Percentiles rank a stretch among this genome's conserved stretches.
Conservation (phyloP, 2,329 filamentous ascomycete species). For the Arthrobotrys sphaeroides region DNA sequence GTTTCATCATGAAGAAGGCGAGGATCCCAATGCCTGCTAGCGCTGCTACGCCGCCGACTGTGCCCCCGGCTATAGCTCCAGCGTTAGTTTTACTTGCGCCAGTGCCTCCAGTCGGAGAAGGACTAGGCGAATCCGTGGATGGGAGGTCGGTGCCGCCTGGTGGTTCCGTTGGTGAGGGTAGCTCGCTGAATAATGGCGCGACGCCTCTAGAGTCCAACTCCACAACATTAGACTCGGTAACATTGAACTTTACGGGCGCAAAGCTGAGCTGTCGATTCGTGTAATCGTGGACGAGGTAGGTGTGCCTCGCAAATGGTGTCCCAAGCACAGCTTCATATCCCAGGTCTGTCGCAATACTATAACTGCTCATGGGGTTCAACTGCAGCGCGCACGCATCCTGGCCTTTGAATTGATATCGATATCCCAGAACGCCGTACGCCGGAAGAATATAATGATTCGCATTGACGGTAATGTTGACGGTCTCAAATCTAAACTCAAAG, state of each 20-base stretch:
- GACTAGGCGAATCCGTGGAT: background rate
- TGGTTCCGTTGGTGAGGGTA: background rate
- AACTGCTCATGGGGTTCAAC: slow-evolving; percentile 25
- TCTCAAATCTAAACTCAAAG: slow-evolving; percentile 32
- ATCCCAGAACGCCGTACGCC: slow-evolving; percentile 14
- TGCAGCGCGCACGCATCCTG: slow-evolving; percentile 35
- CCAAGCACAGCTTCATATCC: slow-evolving; percentile 43
- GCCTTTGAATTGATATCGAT: slow-evolving; percentile 25
- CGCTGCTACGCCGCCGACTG: slow-evolving; percentile 64
- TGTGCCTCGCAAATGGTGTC: slow-evolving; percentile 37
- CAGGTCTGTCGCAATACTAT: slow-evolving; percentile 31
- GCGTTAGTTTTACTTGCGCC: slow-evolving; percentile 57
- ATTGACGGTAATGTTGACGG: slow-evolving; percentile 31
- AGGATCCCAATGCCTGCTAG: slow-evolving; percentile 62
- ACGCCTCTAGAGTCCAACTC: slow-evolving; percentile 30
- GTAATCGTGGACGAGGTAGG: slow-evolving; percentile 46
- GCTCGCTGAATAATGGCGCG: slow-evolving; percentile 2
- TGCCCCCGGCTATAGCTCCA: slow-evolving; percentile 65
- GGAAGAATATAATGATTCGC: slow-evolving; percentile 39
- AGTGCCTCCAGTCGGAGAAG: background rate
- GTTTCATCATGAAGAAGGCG: slow-evolving; percentile 63
- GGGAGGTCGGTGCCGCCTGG: no score
- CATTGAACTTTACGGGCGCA: slow-evolving; percentile 32
- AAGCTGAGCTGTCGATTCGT: slow-evolving; percentile 41
- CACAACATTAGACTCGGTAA: slow-evolving; percentile 26